phyloP scores from a whole-genome alignment of 1,284 basidiomycete species.

The Pseudozyma tsukubaensis region DNA sequence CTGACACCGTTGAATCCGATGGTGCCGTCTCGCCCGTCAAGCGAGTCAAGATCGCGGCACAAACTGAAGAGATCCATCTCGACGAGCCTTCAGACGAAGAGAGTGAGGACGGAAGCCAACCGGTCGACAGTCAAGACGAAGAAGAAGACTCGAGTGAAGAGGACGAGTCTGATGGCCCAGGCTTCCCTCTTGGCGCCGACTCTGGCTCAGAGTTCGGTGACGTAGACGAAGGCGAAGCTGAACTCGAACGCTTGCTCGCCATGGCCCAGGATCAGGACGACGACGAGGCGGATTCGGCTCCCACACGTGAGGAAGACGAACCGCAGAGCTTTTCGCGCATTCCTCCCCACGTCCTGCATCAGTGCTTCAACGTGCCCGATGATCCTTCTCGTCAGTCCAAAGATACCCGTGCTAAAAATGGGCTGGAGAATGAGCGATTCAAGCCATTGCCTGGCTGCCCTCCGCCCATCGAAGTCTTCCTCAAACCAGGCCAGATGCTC shows the following conservation, averaged over 20 bases:
- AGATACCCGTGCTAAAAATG: constrained; percentile 10
- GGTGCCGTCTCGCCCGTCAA: constrained; percentile 14
- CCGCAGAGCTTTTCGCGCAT: constrained; percentile 65
- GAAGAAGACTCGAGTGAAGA: constrained; percentile 18
- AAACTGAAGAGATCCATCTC: constrained; percentile 7
- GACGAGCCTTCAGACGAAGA: background rate
- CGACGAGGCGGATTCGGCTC: constrained; percentile 12
- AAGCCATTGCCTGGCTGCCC: constrained; percentile 50
- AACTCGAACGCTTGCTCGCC: constrained; percentile 34
- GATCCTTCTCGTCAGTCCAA: constrained; percentile 19
- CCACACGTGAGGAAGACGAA: constrained; percentile 38
- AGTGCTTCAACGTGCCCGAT: constrained; percentile 47
- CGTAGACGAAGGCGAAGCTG: constrained; percentile 55
- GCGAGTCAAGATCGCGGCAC: constrained; percentile 29
- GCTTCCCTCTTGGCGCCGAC: constrained; percentile 27
- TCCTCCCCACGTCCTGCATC: constrained; percentile 53
- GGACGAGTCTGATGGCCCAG: constrained; percentile 11
- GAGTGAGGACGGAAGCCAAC: constrained; percentile 8
- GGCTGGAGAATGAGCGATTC: constrained; percentile 13
- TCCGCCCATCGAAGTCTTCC: constrained; percentile 59
- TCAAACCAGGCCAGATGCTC: constrained; percentile 66
- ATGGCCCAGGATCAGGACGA: constrained; percentile 12
- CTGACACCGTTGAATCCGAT: constrained; percentile 19
- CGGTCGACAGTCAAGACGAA: background rate
- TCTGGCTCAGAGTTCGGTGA: constrained; percentile 49